Percentiles rank a stretch among this genome's conserved stretches.
Evolutionary conservation across 768 basidiomycete genomes (phyloP).

Genomic region (Cubamyces lactineus): DNA sequence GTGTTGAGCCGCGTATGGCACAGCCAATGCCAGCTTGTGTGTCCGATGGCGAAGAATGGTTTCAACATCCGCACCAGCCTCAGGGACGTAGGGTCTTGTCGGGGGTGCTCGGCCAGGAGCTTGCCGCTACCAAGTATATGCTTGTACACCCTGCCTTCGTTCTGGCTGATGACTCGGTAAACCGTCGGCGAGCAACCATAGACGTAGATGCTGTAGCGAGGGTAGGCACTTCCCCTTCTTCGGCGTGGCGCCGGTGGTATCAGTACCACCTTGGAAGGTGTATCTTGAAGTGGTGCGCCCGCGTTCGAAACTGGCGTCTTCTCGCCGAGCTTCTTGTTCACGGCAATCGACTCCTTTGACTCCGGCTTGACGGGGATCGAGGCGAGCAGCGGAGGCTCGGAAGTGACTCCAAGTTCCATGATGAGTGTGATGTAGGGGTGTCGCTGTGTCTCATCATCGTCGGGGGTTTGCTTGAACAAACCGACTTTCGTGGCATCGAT

Average conservation of each 20-base stretch:
- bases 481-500: constrained; percentile 16
- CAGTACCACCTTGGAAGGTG: not conserved
- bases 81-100: constrained; percentile 1
- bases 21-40: no score
- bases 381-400: not conserved
- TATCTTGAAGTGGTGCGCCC: not conserved
- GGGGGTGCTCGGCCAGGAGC: constrained; percentile 1
- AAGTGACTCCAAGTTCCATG: constrained; percentile 26
- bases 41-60: not conserved
- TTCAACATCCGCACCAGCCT: not conserved
- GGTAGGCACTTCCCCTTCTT: constrained; percentile 12
- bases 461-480: constrained; percentile 5
- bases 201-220: constrained; percentile 27
- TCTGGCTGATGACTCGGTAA: constrained; percentile 19
- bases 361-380: not conserved
- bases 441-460: not conserved
- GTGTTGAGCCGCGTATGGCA: no score
- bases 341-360: not conserved
- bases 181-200: constrained; percentile 28
- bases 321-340: not conserved
- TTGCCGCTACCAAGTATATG: not conserved
- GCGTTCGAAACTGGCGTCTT: not conserved
- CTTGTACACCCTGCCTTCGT: not conserved
- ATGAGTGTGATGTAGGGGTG: constrained; percentile 28
- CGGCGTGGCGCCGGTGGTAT: not conserved